Conservation (phyloP, 2,329 filamentous ascomycete genomes). For the Verruconis gallopava region DNA sequence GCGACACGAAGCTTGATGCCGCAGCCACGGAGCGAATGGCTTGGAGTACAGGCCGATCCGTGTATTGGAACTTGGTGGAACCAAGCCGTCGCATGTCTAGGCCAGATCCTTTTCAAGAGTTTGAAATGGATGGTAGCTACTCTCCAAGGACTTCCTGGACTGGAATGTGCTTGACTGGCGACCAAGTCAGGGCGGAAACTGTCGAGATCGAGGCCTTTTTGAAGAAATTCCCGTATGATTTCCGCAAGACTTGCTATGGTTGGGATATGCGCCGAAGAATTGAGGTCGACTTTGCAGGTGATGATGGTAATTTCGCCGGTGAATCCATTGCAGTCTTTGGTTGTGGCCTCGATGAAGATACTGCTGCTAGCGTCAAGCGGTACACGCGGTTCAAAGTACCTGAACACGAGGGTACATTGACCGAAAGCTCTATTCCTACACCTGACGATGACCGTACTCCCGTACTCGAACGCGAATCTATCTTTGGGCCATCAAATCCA, state of each 20-base stretch:
- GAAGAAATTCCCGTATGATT: slow-evolving; percentile 59
- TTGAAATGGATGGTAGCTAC: slow-evolving; percentile 58
- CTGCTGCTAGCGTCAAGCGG: slow-evolving; percentile 39
- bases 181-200: slow-evolving; percentile 64
- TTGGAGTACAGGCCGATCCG: slow-evolving; percentile 69
- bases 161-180: slow-evolving; percentile 54
- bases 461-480: slow-evolving; percentile 1
- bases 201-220: slow-evolving; percentile 70
- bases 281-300: slow-evolving; percentile 78
- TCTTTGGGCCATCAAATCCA: slow-evolving; percentile 5
- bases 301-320: slow-evolving; percentile 62
- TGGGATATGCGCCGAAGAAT: slow-evolving; percentile 88
- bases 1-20: slow-evolving; percentile 33
- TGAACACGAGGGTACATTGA: slow-evolving; percentile 10
- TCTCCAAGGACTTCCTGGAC: slow-evolving; percentile 68
- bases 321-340: slow-evolving; percentile 65
- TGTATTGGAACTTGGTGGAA: slow-evolving; percentile 72
- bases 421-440: slow-evolving; percentile 3
- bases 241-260: slow-evolving; percentile 61
- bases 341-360: slow-evolving; percentile 53
- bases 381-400: slow-evolving; percentile 41
- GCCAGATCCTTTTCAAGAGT: slow-evolving; percentile 59
- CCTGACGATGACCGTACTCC: background rate
- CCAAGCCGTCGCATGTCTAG: slow-evolving; percentile 58
- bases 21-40: slow-evolving; percentile 49